phyloP scores from a whole-genome alignment of 208 protist genomes.

The Trichomonas tenax region DNA sequence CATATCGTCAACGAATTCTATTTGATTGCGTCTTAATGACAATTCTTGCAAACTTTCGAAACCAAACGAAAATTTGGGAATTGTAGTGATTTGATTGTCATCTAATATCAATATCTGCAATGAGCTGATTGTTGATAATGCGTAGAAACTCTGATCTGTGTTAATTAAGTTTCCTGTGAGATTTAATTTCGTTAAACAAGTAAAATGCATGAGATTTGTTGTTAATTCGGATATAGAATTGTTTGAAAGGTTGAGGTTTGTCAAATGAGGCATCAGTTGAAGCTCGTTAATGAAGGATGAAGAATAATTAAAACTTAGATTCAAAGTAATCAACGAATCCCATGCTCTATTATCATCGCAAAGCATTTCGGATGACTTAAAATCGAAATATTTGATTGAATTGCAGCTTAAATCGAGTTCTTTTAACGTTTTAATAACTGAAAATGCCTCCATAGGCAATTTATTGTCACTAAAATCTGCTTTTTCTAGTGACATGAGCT shows the following conservation, averaged over 20 bases:
- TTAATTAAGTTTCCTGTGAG: neutral
- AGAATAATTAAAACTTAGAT: neutral
- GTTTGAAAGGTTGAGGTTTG: neutral
- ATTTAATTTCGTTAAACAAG: neutral
- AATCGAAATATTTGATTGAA: neutral
- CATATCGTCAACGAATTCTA: neutral
- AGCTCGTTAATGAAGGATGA: neutral
- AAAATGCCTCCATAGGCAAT: neutral
- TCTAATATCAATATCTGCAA: neutral
- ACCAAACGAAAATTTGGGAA: neutral
- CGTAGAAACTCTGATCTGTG: neutral
- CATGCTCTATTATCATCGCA: neutral
- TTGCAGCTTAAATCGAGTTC: neutral
- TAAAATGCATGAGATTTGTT: slow-evolving; percentile 8
- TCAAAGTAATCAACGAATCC: neutral
- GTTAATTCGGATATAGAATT: neutral
- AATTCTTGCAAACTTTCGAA: neutral
- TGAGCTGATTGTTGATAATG: neutral
- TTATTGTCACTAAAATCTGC: neutral
- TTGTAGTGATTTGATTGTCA: neutral
- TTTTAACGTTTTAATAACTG: neutral
- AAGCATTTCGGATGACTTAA: neutral
- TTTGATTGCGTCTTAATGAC: neutral
- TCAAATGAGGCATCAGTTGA: neutral
- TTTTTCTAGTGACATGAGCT: neutral